Evolutionary conservation across 2,329 filamentous ascomycete species (phyloP), one percentile per base, ranked within the genome.

Genomic region (Aspergillus fructus): DNA sequence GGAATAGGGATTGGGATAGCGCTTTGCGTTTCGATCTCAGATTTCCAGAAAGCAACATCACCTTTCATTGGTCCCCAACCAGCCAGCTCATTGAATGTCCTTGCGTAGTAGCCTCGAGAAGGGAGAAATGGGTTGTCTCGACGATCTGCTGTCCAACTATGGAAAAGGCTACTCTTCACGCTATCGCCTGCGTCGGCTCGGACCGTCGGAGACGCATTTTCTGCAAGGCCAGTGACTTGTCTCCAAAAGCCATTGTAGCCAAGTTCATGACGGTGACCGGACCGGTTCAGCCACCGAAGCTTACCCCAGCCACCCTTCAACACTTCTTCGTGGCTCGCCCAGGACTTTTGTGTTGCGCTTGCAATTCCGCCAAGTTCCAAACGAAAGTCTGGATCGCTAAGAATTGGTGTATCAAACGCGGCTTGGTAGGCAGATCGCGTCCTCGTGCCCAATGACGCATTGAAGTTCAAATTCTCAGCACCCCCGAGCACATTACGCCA

Each of bases 401-500:
- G 80, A 47, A 99, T 80, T 0, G 94, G 94, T 0, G 90, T 88
- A 59, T 91, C 88, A 60, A 97, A 89, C 56, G 86, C 87, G 54
- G 91, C 91, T 62, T 91, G 93, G 77, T 97, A 97, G 24, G 93
- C 90, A 3, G 92, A 96, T 48, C 92, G 84, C 27, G 94, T 97
- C 45, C 94, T 85, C 6, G 93, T 97, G 56, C 94, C 94, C 23
- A 93, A 79, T 33, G 91, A 93, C 49, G 91, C 93, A 68, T 96
- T 93, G 59, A 96, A 79, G 52, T 90, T 91, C 61, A 99, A 78
- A 56, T 89, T 89, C 78, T 99, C 94, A 23, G 93, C 94, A 40
- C 94, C 94, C 51, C 94, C 94, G 71, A 99, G 91, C 59, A 99
- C 83, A 76, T 99, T 99, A 65, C 94, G 88, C 80, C 92, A 88